These are phyloP conservation scores for Castanea sativa DNA, from an alignment of 306 rosid genomes.

Conservation along the genomic window DNA sequence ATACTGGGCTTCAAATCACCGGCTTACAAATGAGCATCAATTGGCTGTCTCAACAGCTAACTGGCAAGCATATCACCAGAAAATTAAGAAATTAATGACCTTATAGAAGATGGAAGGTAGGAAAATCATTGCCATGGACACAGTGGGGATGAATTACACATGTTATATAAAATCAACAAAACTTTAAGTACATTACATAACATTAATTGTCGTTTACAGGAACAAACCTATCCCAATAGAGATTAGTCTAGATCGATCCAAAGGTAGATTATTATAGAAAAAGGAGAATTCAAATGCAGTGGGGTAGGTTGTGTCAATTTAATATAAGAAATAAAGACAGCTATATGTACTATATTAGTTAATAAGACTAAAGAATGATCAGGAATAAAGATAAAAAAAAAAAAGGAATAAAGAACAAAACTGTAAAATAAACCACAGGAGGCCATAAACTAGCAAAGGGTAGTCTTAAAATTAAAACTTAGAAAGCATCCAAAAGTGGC, in stretches of 20 bases:
- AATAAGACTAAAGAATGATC: background rate
- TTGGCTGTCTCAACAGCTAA: constrained; percentile 3
- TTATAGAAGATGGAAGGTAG: background rate
- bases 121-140: background rate
- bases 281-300: background rate
- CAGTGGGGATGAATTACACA: background rate
- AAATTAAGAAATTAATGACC: background rate
- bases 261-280: too few relatives aligned
- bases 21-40: background rate
- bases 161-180: background rate
- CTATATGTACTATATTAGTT: too few relatives aligned
- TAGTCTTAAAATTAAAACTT: background rate
- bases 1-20: background rate
- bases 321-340: background rate
- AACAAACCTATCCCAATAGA: too few relatives aligned
- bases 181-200: too few relatives aligned
- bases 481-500: constrained; percentile 24
- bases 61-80: background rate
- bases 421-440: background rate
- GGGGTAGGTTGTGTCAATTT: background rate
- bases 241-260: too few relatives aligned
- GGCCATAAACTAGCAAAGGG: constrained; percentile 6
- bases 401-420: background rate
- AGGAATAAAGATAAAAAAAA: background rate
- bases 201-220: too few relatives aligned